Evolutionary conservation across 805 yeast genomes (phyloP), one percentile per base, ranked within the genome.

Genomic region (Cyberlindnera mrakii): DNA sequence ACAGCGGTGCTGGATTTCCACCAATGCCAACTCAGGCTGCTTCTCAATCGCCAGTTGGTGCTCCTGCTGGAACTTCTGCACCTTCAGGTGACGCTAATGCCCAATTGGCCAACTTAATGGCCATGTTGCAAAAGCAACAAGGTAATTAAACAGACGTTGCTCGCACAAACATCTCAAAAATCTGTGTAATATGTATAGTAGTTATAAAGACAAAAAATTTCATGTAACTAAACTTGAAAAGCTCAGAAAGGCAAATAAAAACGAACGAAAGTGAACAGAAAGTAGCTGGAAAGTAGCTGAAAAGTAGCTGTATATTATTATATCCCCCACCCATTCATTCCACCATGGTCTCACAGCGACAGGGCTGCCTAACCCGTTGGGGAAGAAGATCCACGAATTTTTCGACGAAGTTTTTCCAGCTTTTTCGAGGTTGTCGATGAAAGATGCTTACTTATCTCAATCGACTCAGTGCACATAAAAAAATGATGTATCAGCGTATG

Each of bases 31-130:
- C 49, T 40, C 35, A 38, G 15, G 40, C 38, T 18, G 49, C 47
- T 30, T 33, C 48, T 14, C 45, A 29, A 4, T 43, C 44, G 11
- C 39, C 44, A 20, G 18, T 39, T 9, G 44, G 35, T 15, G 40
- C 50, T 20, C 35, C 50, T n/a, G 39, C 49, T 11, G 36, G 43
- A 17, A 33, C 47, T 13, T 31, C 45, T 27, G 47, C 45, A 20
- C 43, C 43, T 11, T 40, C 48, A 3, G 58, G 53, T 37, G 69
- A 61, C 34, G 62, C 68, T 19, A 63, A 67, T 34, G 71, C 70
- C 5, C 72, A 67, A 48, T 49, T 69, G 16, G 67, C 67, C 30
- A 64, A 69, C 29, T 52, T 70, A 43, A 66, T 70, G 69, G 67
- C 64, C 20, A 66, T 69, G 62, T 54, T 70, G 23, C 67, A 67